Evolutionary conservation across 1,284 basidiomycete genomes (phyloP).

Genomic region (Coriolopsis trogii): DNA sequence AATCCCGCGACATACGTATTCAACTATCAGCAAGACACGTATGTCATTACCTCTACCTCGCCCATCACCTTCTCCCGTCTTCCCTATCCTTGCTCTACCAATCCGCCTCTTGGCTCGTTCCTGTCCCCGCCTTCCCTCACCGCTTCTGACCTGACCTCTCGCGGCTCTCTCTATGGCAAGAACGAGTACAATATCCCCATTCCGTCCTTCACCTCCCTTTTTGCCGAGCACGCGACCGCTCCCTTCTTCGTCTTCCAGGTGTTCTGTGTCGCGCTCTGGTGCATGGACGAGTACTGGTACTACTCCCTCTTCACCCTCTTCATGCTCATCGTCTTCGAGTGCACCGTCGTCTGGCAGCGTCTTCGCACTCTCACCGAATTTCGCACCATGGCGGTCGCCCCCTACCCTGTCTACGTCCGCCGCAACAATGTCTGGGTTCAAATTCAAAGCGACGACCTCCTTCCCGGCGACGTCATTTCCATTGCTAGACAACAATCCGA

Average conservation of each 20-base stretch:
- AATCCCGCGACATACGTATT: constrained; percentile 79
- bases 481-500: constrained; percentile 81
- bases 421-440: constrained; percentile 82
- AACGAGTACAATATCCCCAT: constrained; percentile 97
- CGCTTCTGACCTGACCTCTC: constrained; percentile 43
- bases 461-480: constrained; percentile 91
- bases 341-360: constrained; percentile 96
- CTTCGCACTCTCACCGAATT: constrained; percentile 91
- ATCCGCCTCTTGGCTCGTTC: constrained; percentile 76
- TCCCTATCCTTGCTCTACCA: constrained; percentile 85
- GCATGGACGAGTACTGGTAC: constrained; percentile 97
- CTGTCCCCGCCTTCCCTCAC: constrained; percentile 52
- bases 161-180: constrained; percentile 76
- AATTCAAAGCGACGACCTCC: constrained; percentile 80
- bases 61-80: constrained; percentile 79
- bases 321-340: constrained; percentile 97
- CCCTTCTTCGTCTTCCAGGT: constrained; percentile 97
- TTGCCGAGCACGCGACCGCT: constrained; percentile 89
- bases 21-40: constrained; percentile 96
- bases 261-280: constrained; percentile 96
- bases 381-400: constrained; percentile 91
- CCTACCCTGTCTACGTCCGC: constrained; percentile 82
- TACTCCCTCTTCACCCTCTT: constrained; percentile 96
- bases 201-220: constrained; percentile 87
- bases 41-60: constrained; percentile 67